Conservation (phyloP, 2,329 filamentous ascomycete species). For the Fusarium abutilonis region DNA sequence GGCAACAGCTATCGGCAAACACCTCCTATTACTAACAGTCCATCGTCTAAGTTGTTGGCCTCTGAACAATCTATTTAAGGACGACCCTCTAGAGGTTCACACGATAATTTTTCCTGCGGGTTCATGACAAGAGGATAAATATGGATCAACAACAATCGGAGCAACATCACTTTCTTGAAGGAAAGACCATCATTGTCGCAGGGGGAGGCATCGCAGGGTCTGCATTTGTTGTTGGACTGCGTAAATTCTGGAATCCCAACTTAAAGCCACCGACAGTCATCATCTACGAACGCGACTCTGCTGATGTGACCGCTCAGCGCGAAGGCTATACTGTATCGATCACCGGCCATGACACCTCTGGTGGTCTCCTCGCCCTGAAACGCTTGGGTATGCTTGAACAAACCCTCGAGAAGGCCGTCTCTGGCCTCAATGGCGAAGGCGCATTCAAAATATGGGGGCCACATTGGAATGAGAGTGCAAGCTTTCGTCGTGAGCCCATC, state of each 20-base stretch:
- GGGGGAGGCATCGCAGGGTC: slow-evolving; percentile 58
- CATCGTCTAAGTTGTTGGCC: not conserved
- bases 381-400: slow-evolving; percentile 53
- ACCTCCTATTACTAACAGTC: not conserved
- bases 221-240: slow-evolving; percentile 54
- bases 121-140: not conserved
- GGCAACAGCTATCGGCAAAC: not conserved
- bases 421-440: slow-evolving; percentile 45
- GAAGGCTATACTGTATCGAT: slow-evolving; percentile 55
- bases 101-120: not conserved
- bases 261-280: slow-evolving; percentile 48
- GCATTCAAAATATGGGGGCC: slow-evolving; percentile 55
- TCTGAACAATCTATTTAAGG: not conserved
- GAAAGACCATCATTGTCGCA: slow-evolving; percentile 56
- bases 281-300: slow-evolving; percentile 56
- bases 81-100: not conserved
- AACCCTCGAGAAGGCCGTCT: slow-evolving; percentile 46
- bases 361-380: slow-evolving; percentile 52
- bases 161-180: slow-evolving; percentile 49
- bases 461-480: slow-evolving; percentile 50
- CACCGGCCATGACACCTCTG: slow-evolving; percentile 48
- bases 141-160: slow-evolving; percentile 18
- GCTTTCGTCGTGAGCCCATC: slow-evolving; percentile 46
- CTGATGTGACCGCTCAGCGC: slow-evolving; percentile 44
- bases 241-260: slow-evolving; percentile 50